Evolutionary conservation across 2,329 filamentous ascomycete genomes (phyloP).

Genomic region (Cladosporium austrohemisphaericum): DNA sequence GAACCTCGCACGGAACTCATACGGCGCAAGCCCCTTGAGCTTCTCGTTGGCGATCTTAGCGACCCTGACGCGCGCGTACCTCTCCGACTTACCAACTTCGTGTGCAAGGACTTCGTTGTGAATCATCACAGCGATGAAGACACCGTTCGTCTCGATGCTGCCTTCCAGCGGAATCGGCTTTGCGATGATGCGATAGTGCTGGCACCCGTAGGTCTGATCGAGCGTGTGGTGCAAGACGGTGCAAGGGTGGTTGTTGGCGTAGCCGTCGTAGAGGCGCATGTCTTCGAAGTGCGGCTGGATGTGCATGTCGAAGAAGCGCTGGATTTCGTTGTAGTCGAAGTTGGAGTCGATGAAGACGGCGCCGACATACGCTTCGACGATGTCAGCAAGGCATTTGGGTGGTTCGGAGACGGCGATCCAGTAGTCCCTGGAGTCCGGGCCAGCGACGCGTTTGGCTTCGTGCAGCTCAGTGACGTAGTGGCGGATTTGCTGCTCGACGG

Average conservation of each 20-base stretch:
- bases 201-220: constrained; percentile 62
- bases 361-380: constrained; percentile 84
- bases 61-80: constrained; percentile 69
- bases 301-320: constrained; percentile 70
- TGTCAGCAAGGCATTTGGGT: constrained; percentile 77
- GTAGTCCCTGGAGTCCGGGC: constrained; percentile 57
- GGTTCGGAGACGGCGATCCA: constrained; percentile 63
- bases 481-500: constrained; percentile 50
- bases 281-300: constrained; percentile 77
- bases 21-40: constrained; percentile 49
- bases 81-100: constrained; percentile 56
- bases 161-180: constrained; percentile 50
- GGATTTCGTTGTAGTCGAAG: constrained; percentile 71
- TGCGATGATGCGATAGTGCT: constrained; percentile 53
- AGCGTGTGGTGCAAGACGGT: constrained; percentile 67
- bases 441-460: constrained; percentile 47
- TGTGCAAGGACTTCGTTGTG: constrained; percentile 67
- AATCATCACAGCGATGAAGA: constrained; percentile 71
- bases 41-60: constrained; percentile 56
- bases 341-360: constrained; percentile 86
- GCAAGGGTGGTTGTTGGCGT: constrained; percentile 75
- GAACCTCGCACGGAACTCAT: constrained; percentile 59
- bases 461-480: constrained; percentile 57
- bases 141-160: constrained; percentile 39
- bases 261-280: constrained; percentile 83